phyloP scores from a whole-genome alignment of 371 early-diverging fungal species.

The Mucor irregularis region DNA sequence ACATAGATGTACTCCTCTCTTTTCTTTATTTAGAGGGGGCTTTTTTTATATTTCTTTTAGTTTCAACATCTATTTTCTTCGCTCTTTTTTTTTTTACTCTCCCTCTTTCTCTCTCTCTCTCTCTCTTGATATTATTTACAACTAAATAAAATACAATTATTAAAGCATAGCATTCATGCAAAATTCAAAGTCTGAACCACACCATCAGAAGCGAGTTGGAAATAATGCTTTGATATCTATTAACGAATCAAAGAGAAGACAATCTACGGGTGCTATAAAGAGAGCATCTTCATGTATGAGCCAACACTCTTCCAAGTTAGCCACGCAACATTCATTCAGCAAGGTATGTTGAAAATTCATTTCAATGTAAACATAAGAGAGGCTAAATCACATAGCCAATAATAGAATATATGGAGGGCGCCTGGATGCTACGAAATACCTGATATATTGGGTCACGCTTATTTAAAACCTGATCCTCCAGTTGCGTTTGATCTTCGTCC shows the following conservation, averaged over 20 bases:
- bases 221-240: constrained; percentile 6
- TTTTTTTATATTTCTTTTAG: constrained; percentile 1
- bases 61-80: no score
- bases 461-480: constrained; percentile 27
- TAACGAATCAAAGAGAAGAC: constrained; percentile 20
- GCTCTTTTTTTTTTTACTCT: constrained; percentile 9
- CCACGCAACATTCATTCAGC: constrained; percentile 20
- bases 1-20: neutral
- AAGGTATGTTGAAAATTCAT: constrained; percentile 5
- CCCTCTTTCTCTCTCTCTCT: constrained; percentile 12
- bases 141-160: constrained; percentile 2
- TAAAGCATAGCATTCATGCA: constrained; percentile 36
- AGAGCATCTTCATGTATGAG: constrained; percentile 17
- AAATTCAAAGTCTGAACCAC: constrained; percentile 37
- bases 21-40: neutral
- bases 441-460: constrained; percentile 34
- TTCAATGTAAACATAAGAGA: constrained; percentile 5
- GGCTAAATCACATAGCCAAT: neutral
- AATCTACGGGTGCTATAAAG: constrained; percentile 22
- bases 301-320: constrained; percentile 28
- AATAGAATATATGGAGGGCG: constrained; percentile 32
- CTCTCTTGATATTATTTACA: constrained; percentile 4
- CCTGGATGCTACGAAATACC: constrained; percentile 35
- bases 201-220: constrained; percentile 12
- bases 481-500: constrained; percentile 34